phyloP scores from a whole-genome alignment of 305 asterid genomes.

The Fraxinus greggii region DNA sequence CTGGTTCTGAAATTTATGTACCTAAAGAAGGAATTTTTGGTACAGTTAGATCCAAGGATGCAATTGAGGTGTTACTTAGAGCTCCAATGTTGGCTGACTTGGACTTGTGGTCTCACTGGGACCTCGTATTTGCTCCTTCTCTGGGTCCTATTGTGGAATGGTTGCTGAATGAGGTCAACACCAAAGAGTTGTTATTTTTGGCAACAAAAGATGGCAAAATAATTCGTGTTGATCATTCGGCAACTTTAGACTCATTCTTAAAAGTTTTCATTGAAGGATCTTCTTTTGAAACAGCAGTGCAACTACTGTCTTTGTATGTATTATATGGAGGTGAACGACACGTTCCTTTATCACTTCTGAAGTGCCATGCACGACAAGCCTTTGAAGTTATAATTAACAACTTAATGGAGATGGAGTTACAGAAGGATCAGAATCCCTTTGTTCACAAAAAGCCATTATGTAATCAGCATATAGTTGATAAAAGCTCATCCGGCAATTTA shows the following conservation, averaged over 20 bases:
- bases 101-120: conserved; percentile 90
- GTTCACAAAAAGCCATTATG: conserved; percentile 28
- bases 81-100: conserved; percentile 93
- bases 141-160: conserved; percentile 85
- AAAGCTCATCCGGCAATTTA: conserved; percentile 26
- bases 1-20: conserved; percentile 28
- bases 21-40: conserved; percentile 39
- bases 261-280: conserved; percentile 62
- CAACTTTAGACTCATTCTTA: conserved; percentile 66
- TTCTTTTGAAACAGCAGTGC: conserved; percentile 78
- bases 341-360: conserved; percentile 71
- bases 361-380: conserved; percentile 69
- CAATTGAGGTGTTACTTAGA: conserved; percentile 60
- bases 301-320: conserved; percentile 66
- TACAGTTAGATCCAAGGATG: conserved; percentile 61
- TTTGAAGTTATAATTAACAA: conserved; percentile 59
- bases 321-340: conserved; percentile 79
- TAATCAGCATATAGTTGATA: conserved; percentile 27
- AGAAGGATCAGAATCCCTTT: conserved; percentile 28
- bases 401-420: conserved; percentile 38
- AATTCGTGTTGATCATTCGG: conserved; percentile 76
- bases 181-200: conserved; percentile 70
- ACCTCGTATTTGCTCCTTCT: conserved; percentile 69
- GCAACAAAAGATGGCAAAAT: conserved; percentile 80
- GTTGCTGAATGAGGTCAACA: conserved; percentile 74